Evolutionary conservation across 2,329 filamentous ascomycete genomes (phyloP).

Genomic region (Pseudopyricularia javanii): DNA sequence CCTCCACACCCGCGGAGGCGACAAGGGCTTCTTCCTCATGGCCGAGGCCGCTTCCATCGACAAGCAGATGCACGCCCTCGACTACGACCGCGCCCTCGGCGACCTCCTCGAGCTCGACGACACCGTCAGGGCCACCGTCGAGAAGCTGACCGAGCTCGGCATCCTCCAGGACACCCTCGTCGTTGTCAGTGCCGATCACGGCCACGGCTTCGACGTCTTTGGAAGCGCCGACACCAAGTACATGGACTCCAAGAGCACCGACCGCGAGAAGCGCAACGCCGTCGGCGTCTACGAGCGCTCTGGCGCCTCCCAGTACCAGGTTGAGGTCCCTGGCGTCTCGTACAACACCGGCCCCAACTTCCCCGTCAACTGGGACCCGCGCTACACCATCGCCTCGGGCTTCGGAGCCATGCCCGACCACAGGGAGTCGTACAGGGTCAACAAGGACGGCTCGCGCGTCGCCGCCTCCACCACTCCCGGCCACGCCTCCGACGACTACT

Average conservation of each 20-base stretch:
- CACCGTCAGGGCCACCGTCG: constrained; percentile 63
- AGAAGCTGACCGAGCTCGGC: constrained; percentile 52
- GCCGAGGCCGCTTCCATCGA: constrained; percentile 75
- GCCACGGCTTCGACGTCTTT: constrained; percentile 71
- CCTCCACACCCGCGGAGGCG: constrained; percentile 51
- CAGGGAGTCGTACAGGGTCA: constrained; percentile 64
- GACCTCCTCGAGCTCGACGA: constrained; percentile 81
- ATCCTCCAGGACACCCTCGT: constrained; percentile 66
- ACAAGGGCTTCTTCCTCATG: constrained; percentile 80
- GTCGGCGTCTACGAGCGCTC: constrained; percentile 63
- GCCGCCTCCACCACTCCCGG: constrained; percentile 19
- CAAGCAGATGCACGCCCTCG: constrained; percentile 79
- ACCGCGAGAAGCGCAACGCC: constrained; percentile 64
- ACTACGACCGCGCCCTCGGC: constrained; percentile 76
- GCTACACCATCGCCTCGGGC: constrained; percentile 68
- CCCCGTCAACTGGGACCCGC: constrained; percentile 73
- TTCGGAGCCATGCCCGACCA: constrained; percentile 61
- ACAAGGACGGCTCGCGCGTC: constrained; percentile 48
- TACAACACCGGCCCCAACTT: constrained; percentile 68
- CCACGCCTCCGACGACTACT: constrained; percentile 40
- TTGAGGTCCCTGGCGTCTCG: constrained; percentile 41
- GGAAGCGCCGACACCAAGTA: constrained; percentile 68
- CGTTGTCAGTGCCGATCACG: constrained; percentile 76
- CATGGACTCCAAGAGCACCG: constrained; percentile 48
- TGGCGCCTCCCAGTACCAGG: constrained; percentile 64